Base-by-base conservation (phyloP, 2,329 filamentous ascomycete genomes). In the Blumeria graminis region DNA sequence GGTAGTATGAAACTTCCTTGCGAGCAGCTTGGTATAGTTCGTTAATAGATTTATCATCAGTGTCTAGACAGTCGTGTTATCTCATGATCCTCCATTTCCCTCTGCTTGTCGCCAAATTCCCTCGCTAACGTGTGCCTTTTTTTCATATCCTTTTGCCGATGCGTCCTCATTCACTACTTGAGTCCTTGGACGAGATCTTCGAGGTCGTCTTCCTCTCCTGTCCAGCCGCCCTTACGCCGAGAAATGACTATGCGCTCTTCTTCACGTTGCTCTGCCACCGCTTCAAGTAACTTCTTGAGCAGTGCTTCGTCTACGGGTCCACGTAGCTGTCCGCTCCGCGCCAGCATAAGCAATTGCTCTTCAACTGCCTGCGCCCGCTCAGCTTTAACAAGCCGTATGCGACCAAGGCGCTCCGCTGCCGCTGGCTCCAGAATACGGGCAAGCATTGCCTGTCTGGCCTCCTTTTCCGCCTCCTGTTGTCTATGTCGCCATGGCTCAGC, bases 321-420 rank as follows among this genome's bases (percentile, higher is more conserved):
- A 56, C 86, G 75, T 63, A 98, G 74, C 73, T 96, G 92, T 28
- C 90, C 89, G 28, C 82, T 78, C 65, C 88, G 80, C 58, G 92
- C 90, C 57, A 98, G 78, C 80, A 83, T 88, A 69, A 98, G 89
- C 57, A 98, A 77, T 55, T 90, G 73, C 74, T 93, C 89, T 73
- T 98, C 92, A 57, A 98, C 80, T 65, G 95, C 88, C 59, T 76
- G 78, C 38, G 92, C 92, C 65, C 92, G 86, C 63, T 83, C 82
- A 68, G 89, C 87, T 71, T 96, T 96, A 66, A 98, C 92, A 59
- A 98, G 81, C 36, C 90, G 84, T 71, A 98, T 96, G 62, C 92
- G 86, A 57, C 86, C 87, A 0, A 98, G 77, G 13, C 92, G 85
- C 71, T 98, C 92, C 59, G 87, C 85, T 16, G 92, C 92, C 66